Base-by-base conservation (phyloP, 2,329 filamentous ascomycete genomes). In the Trichophaea hybrida region DNA sequence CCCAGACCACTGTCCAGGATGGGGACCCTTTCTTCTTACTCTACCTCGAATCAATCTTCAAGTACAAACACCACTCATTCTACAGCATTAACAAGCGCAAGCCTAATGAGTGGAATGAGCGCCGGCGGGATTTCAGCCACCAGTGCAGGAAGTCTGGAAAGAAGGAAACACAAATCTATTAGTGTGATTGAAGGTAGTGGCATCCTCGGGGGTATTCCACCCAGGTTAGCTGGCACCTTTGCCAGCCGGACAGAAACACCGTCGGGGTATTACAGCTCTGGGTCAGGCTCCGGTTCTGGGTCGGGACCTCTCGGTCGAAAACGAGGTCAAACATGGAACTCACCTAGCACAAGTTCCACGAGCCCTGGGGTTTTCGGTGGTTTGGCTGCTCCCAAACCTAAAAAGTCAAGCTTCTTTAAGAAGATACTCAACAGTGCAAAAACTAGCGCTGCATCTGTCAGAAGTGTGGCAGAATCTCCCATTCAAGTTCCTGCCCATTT, bases 41-140 rank as follows among this genome's bases (percentile, higher is more conserved):
- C 65, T 40, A 65, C 62, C 48, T 64, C 63, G 31, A 61, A 60
- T 37, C 57, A 66, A 38, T 66, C 64, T 32, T 59, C 58, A 33
- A 63, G 59, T 46, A 66, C 77, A 1, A 86, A 83, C 5, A 79
- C 79, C 67, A 76, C 76, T 60, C 85, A 81, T 64, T 80, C 78
- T 44, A 87, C 84, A 64, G 90, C 86, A 0, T 82, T 86, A 66
- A 83, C 82, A 13, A 83, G 84, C 67, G 82, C 85, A 67, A 97
- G 88, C 68, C 72, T 98, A 48, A 96, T 96, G 91, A 97, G 91
- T 71, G 93, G 91, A 2, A 79, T 81, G 56, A 97, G 93, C 57
- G 93, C 93, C 0, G 84, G 90, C 55, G 91, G 80, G 10, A 88
- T 96, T 72, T 97, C 91, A 71, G 87, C 89, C 55, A 97, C 93